Evolutionary conservation across 164 flowering plant species (phyloP).

Genomic region (grape (Vitis vinifera)): ASM3070453v1 NC_081820.1:16276501-16277000

Average conservation of each 20-base stretch:
- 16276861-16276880: background rate
- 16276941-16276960: background rate
- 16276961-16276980: background rate
- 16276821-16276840: background rate
- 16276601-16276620: too few relatives aligned
- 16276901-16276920: background rate
- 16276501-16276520: too few relatives aligned
- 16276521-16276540: too few relatives aligned
- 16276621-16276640: too few relatives aligned
- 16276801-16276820: too few relatives aligned
- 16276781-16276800: background rate
- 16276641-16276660: too few relatives aligned
- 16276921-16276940: background rate
- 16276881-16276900: background rate
- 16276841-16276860: too few relatives aligned
- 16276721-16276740: background rate
- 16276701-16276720: background rate
- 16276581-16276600: too few relatives aligned
- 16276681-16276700: background rate
- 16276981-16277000: constrained; percentile 5
- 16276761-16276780: background rate
- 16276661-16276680: background rate
- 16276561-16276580: too few relatives aligned
- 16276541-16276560: too few relatives aligned
- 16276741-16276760: constrained; percentile 1